Evolutionary conservation across 2,329 filamentous ascomycete species (phyloP), one percentile per base, ranked within the genome.

Genomic region (Mycosphaerelloides madeirae): DNA sequence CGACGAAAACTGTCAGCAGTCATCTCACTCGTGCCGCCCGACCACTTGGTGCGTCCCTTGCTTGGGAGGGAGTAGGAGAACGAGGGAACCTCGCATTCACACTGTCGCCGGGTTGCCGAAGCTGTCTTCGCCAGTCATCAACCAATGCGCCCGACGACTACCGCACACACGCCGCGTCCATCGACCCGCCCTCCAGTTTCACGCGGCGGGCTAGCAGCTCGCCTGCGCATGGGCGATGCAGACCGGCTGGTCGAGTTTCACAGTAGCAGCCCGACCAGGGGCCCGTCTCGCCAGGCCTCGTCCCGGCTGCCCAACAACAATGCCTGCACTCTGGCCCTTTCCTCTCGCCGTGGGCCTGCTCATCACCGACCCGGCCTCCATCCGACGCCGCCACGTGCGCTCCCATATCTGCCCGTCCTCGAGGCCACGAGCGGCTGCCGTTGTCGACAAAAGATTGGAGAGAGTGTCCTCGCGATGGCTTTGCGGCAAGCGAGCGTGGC

Each of bases 111-210:
- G n/a, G n/a, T n/a, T n/a, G n/a, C n/a, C n/a, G n/a, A n/a, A n/a
- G n/a, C n/a, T n/a, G n/a, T n/a, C n/a, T n/a, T n/a, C n/a, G n/a
- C n/a, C n/a, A n/a, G n/a, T n/a, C n/a, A n/a, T n/a, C n/a, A n/a
- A n/a, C n/a, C 28, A 29, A 29, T 29, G 28, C n/a, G 8, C 8
- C 28, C 28, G n/a, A 29, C 28, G n/a, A 29, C 28, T 8, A 8
- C 28, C 20, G 38, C 38, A 40, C 11, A 31, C n/a, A 41, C 38
- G 31, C 11, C 11, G 29, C 14, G 35, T 19, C n/a, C 41, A 19
- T 16, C 38, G 50, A 49, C 41, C 46, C 46, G 46, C 46, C 22
- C 29, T 36, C 46, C 42, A 48, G 46, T 49, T 52, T 46, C 43
- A 41, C 16, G 14, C 29, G 9, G 13, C 38, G 20, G 18, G 46